A percentile compares a stretch with the other conserved stretches of the same genome.
These are phyloP conservation scores for Diaporthe helianthi DNA, from an alignment of 2,329 filamentous ascomycete genomes.

Conservation along the genomic window DNA sequence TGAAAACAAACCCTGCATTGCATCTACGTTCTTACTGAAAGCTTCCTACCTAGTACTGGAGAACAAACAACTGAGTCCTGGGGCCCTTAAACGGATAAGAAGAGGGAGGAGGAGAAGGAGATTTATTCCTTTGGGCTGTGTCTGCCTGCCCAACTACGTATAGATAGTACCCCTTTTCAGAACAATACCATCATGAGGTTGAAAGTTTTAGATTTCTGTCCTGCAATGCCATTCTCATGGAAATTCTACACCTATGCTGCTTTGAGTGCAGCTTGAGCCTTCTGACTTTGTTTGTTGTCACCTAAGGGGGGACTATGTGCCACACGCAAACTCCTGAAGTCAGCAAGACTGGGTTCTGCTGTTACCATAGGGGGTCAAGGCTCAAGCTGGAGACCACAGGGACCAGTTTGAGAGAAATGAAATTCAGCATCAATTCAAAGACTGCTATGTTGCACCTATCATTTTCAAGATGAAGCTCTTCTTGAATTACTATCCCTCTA, in stretches of 20 bases:
- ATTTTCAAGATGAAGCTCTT: too few species aligned
- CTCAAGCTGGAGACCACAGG: neutral
- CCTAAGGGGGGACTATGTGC: neutral
- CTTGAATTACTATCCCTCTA: too few species aligned
- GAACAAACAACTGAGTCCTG: neutral
- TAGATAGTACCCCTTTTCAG: slow-evolving; percentile 24
- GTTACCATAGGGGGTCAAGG: too few species aligned
- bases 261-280: too few species aligned
- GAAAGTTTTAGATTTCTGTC: neutral
- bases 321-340: neutral
- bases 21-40: slow-evolving; percentile 16
- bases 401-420: neutral
- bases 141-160: slow-evolving; percentile 18
- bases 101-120: neutral
- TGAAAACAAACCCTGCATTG: neutral
- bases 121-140: slow-evolving; percentile 4
- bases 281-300: neutral
- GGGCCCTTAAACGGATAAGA: neutral
- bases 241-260: neutral
- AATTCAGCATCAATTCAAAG: neutral
- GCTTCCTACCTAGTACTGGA: neutral
- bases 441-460: neutral
- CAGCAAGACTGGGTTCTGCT: neutral
- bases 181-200: slow-evolving; percentile 26
- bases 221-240: neutral